These are phyloP conservation scores for Irpex lacteus DNA, from an alignment of 1,284 basidiomycete genomes.

Conservation along the genomic window DNA sequence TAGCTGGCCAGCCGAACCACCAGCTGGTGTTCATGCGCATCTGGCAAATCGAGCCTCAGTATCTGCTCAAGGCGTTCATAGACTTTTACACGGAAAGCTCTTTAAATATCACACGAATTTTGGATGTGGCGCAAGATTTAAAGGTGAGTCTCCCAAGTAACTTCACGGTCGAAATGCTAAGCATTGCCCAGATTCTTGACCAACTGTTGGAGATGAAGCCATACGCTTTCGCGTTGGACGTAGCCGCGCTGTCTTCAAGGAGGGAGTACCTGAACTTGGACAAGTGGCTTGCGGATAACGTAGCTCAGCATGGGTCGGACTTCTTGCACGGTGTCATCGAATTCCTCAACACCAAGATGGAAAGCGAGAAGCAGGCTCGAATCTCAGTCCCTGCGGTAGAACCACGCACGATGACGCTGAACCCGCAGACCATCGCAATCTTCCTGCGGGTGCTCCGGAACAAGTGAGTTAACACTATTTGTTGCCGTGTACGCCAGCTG, in stretches of 20 bases:
- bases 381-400: slow-evolving; percentile 79
- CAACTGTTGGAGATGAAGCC: slow-evolving; percentile 85
- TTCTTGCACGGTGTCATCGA: slow-evolving; percentile 86
- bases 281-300: slow-evolving; percentile 92
- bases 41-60: slow-evolving; percentile 86
- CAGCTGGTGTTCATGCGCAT: slow-evolving; percentile 96
- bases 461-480: slow-evolving; percentile 46
- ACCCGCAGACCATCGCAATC: slow-evolving; percentile 86
- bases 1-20: slow-evolving; percentile 90
- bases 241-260: slow-evolving; percentile 90
- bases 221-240: slow-evolving; percentile 87
- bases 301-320: slow-evolving; percentile 76
- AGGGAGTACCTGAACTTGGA: slow-evolving; percentile 94
- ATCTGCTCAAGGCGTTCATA: slow-evolving; percentile 84
- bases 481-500: background rate
- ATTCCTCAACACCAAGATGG: slow-evolving; percentile 90
- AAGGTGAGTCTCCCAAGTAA: slow-evolving; percentile 53
- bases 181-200: slow-evolving; percentile 72
- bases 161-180: background rate
- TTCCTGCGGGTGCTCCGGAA: slow-evolving; percentile 86
- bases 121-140: slow-evolving; percentile 94
- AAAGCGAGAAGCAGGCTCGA: slow-evolving; percentile 78
- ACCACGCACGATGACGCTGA: slow-evolving; percentile 78
- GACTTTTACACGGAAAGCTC: slow-evolving; percentile 93
- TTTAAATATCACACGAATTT: slow-evolving; percentile 89